These are phyloP conservation scores for Castanea mollissima DNA, from an alignment of 306 rosid species.

Conservation along the genomic window DNA sequence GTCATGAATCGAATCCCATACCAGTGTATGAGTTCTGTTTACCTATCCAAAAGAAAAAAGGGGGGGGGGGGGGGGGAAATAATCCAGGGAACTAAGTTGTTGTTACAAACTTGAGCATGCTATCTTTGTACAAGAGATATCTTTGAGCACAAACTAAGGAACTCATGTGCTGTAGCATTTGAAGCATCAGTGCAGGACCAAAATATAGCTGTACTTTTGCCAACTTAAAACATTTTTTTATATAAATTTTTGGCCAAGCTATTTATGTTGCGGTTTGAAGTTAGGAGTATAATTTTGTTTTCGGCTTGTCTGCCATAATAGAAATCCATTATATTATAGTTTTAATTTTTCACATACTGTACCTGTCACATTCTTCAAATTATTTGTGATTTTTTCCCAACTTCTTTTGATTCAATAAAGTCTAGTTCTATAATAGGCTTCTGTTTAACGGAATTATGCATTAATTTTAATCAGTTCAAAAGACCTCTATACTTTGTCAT, in stretches of 20 bases:
- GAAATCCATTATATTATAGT: not conserved
- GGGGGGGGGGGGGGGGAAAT: too few relatives aligned
- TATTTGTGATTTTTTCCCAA: not conserved
- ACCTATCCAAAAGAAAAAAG: not conserved
- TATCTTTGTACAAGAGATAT: not conserved
- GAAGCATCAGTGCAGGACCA: not conserved
- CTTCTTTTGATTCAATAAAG: not conserved
- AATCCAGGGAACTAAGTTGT: not conserved
- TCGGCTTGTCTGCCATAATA: not conserved
- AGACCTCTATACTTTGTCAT: not conserved
- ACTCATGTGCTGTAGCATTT: not conserved
- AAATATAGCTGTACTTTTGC: not conserved
- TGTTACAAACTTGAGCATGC: not conserved
- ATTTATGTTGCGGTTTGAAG: not conserved
- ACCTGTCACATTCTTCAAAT: not conserved
- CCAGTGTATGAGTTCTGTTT: not conserved
- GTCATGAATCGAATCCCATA: not conserved
- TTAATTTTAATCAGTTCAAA: not conserved
- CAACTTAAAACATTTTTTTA: not conserved
- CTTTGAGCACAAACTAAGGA: not conserved
- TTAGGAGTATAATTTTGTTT: not conserved
- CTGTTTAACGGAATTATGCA: not conserved
- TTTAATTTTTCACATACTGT: not conserved
- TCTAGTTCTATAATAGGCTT: not conserved
- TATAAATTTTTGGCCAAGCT: not conserved